Percentiles rank a stretch among this genome's conserved stretches.
These are phyloP conservation scores for Kodamaea derodonti DNA, from an alignment of 1,139 yeast genomes.

Conservation along the genomic window DNA sequence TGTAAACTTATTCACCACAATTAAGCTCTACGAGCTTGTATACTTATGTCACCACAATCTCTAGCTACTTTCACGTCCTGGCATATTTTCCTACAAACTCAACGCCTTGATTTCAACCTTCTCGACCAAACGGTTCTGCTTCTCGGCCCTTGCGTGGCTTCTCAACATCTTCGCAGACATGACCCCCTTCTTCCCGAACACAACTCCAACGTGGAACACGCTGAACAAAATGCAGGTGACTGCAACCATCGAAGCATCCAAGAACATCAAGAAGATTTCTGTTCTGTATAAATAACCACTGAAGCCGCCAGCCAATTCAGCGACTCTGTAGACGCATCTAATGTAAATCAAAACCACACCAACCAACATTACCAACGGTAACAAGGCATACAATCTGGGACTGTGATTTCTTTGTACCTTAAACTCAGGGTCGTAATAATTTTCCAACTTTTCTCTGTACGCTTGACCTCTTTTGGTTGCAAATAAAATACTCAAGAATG, in stretches of 20 bases:
- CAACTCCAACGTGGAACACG: conserved; percentile 24
- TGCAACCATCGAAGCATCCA: conserved; percentile 25
- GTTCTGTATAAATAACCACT: conserved; percentile 30
- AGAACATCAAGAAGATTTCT: conserved; percentile 24
- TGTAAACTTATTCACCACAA: background rate
- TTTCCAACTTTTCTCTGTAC: conserved; percentile 15
- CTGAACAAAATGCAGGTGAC: conserved; percentile 18
- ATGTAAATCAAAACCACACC: conserved; percentile 23
- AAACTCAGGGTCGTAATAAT: conserved; percentile 17
- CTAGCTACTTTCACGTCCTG: no score
- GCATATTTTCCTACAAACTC: no score
- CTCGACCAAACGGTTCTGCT: conserved; percentile 7
- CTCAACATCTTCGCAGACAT: background rate
- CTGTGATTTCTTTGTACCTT: conserved; percentile 11
- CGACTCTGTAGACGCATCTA: conserved; percentile 30
- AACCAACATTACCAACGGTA: conserved; percentile 21
- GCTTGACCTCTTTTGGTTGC: conserved; percentile 19
- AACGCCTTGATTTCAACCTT: conserved; percentile 6
- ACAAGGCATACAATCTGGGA: conserved; percentile 15
- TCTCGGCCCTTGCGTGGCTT: background rate
- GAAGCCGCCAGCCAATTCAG: conserved; percentile 33
- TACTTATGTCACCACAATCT: no score
- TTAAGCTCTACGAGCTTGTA: background rate
- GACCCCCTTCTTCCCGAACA: conserved; percentile 18
- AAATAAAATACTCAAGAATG: conserved; percentile 17